phyloP scores from a whole-genome alignment of 805 yeast genomes.

The Myxozyma geophila region DNA sequence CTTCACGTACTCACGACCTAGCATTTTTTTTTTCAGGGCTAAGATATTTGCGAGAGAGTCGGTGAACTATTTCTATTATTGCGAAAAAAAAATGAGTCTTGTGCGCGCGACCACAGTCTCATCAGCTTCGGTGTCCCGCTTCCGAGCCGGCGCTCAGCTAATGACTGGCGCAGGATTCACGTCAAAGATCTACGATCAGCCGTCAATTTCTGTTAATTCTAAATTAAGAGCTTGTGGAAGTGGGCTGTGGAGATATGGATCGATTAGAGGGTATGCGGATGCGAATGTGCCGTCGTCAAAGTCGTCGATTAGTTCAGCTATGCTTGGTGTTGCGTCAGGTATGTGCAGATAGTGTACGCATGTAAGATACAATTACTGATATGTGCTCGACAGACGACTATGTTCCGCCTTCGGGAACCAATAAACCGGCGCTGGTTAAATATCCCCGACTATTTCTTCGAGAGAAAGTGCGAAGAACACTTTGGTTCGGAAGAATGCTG shows the following conservation, averaged over 20 bases:
- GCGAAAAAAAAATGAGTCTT: slow-evolving; percentile 5
- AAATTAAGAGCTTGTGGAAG: neutral
- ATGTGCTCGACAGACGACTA: slow-evolving; percentile 22
- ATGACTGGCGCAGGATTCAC: neutral
- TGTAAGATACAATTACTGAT: neutral
- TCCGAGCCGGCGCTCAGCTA: neutral
- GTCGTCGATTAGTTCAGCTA: neutral
- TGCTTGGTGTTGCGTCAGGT: slow-evolving; percentile 23
- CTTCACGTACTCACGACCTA: no score
- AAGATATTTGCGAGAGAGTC: no score
- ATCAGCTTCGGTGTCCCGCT: neutral
- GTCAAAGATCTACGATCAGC: no score
- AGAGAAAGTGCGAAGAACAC: slow-evolving; percentile 1
- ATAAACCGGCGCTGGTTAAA: slow-evolving; percentile 16
- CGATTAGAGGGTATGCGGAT: slow-evolving; percentile 23
- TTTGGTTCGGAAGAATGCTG: slow-evolving; percentile 9
- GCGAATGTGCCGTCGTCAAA: neutral
- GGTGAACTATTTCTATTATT: no score
- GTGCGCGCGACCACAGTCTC: neutral
- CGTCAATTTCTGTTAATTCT: no score
- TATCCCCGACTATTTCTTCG: slow-evolving; percentile 16
- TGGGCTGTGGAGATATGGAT: neutral
- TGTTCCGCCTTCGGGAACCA: slow-evolving; percentile 33
- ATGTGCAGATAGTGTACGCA: neutral
- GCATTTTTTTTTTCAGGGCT: no score